Base-by-base conservation (phyloP, 306 rosid species). In the Ormosia semicastrata region DNA sequence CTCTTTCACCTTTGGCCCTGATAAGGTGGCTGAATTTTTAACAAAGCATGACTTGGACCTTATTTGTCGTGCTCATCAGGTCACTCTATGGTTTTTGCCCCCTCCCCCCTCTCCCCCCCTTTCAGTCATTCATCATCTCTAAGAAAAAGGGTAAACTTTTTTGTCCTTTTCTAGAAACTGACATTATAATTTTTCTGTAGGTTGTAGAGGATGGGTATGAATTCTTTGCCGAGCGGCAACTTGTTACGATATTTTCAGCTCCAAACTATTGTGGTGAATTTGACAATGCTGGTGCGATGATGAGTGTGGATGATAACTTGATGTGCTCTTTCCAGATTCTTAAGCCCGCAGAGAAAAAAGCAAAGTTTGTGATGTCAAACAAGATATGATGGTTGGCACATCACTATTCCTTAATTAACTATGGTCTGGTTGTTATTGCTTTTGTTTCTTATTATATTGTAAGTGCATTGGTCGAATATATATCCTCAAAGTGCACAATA, bases 291-390 rank as follows among this genome's bases (percentile, higher is more conserved):
- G 98, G 98, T 85, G 97, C 98, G 14, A 91, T 94, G 93, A 94
- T 94, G 98, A 91, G 91, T 76, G 93, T 94, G 78, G 97, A 92
- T 83, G 98, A 92, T 59, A 88, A 91, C 75, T 74, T 94, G 83
- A 91, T 91, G 97, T 94, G 98, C 85, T 94, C 98, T 18, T 94
- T 94, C 87, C 97, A 91, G 89, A 94, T 94, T 85, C 97, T 94
- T 49, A 94, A 92, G 82, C 97, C 98, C 46, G 94, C 96, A 0
- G 98, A 92, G 90, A 92, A 88, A 73, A 94, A 89, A 77, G 0
- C 85, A 2, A 89, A 87, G 88, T 87, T 90, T 50, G 53, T 63
- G 85, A 77, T 90, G 89, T 46, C 90, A 82, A 88, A 90, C 72
- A 84, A 87, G 83, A 86, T 86, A 57, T 91, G 85, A 92, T 86